A percentile compares a stretch with the other conserved stretches of the same genome.
phyloP scores from a whole-genome alignment of 306 rosid species.

The Pachyrhizus erosus region DNA sequence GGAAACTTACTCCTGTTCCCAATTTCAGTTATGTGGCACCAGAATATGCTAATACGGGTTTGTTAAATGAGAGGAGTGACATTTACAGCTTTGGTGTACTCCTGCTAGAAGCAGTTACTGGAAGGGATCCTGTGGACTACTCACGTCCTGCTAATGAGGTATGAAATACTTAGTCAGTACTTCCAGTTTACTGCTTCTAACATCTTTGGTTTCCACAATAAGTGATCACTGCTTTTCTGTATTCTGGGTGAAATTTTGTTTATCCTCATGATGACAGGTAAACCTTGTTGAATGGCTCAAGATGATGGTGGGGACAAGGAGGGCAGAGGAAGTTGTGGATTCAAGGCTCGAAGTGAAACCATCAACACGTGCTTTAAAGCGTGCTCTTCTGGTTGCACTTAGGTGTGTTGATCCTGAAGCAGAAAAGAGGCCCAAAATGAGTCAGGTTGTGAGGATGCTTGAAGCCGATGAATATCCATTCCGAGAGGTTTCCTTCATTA shows the following conservation, averaged over 20 bases:
- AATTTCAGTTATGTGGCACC: slow-evolving; percentile 93
- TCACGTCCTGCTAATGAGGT: slow-evolving; percentile 86
- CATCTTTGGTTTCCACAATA: not conserved
- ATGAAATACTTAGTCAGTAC: slow-evolving; percentile 11
- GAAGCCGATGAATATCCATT: slow-evolving; percentile 92
- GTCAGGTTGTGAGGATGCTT: slow-evolving; percentile 91
- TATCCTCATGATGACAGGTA: slow-evolving; percentile 68
- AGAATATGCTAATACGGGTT: slow-evolving; percentile 90
- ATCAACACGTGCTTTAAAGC: slow-evolving; percentile 76
- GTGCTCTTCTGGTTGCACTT: slow-evolving; percentile 83
- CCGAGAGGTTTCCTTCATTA: slow-evolving; percentile 69
- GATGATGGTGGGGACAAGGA: slow-evolving; percentile 93
- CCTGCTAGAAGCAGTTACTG: slow-evolving; percentile 83
- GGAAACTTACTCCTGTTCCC: slow-evolving; percentile 42
- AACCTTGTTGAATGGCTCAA: slow-evolving; percentile 98
- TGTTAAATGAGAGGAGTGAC: slow-evolving; percentile 96
- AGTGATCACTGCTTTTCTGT: not conserved
- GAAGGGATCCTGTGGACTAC: slow-evolving; percentile 97
- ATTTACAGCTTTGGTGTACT: slow-evolving; percentile 96
- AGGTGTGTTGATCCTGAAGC: slow-evolving; percentile 93
- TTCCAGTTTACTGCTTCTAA: slow-evolving; percentile 3
- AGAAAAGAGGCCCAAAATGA: slow-evolving; percentile 93
- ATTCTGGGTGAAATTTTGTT: slow-evolving; percentile 26
- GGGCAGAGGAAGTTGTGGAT: slow-evolving; percentile 93
- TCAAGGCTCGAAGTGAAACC: slow-evolving; percentile 81